A percentile compares a stretch with the other conserved stretches of the same genome.
phyloP scores from a whole-genome alignment of 768 basidiomycete species.

The Holtermannia corniformis region DNA sequence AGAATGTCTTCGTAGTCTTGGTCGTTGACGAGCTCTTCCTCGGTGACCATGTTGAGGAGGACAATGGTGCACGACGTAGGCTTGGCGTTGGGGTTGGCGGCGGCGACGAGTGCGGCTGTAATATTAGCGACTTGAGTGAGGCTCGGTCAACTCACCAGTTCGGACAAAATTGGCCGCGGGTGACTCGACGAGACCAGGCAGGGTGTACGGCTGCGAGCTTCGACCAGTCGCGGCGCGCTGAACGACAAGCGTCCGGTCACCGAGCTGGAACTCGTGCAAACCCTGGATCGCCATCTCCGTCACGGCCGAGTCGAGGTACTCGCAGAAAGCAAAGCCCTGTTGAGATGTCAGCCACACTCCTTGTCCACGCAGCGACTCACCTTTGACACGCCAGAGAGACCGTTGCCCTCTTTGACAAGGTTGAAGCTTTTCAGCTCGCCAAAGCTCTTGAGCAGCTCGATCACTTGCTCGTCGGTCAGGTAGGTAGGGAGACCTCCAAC shows the following conservation, averaged over 20 bases:
- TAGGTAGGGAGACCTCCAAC: conserved; percentile 92
- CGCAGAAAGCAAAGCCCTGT: conserved; percentile 98
- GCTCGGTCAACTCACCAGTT: no score
- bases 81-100: conserved; percentile 37
- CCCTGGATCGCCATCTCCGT: conserved; percentile 95
- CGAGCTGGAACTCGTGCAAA: conserved; percentile 94
- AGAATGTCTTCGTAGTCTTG: conserved; percentile 87
- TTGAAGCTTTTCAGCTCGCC: conserved; percentile 98
- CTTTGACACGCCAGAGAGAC: conserved; percentile 67
- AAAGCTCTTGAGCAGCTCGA: conserved; percentile 93
- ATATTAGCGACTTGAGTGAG: no score
- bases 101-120: conserved; percentile 9
- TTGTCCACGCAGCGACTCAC: conserved; percentile 43
- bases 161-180: conserved; percentile 1
- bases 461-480: conserved; percentile 95
- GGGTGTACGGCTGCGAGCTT: conserved; percentile 36
- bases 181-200: conserved; percentile 41
- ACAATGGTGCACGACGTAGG: conserved; percentile 84
- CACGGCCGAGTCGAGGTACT: conserved; percentile 78
- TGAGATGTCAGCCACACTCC: neutral
- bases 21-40: conserved; percentile 83
- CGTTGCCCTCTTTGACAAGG: conserved; percentile 82
- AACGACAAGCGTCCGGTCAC: conserved; percentile 88
- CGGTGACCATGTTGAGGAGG: conserved; percentile 96
- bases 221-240: conserved; percentile 86